Evolutionary conservation across 352 stramenopile species (phyloP).

Genomic region (Phytophthora capsici): DNA sequence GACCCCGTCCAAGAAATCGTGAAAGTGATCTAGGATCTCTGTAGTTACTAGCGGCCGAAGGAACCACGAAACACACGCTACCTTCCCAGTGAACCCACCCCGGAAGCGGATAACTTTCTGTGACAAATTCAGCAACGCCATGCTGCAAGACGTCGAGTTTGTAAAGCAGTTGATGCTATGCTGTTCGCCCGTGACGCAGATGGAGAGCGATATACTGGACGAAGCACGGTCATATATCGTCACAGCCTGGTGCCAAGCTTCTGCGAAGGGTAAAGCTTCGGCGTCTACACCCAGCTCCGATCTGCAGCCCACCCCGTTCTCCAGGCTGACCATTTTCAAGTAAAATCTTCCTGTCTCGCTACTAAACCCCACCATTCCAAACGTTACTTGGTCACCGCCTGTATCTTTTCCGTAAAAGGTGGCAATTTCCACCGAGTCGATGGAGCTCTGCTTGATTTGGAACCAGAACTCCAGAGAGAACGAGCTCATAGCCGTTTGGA

Average conservation of each 20-base stretch:
- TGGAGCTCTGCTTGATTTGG: slow-evolving; percentile 17
- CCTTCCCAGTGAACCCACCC: slow-evolving; percentile 45
- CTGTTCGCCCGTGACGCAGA: slow-evolving; percentile 31
- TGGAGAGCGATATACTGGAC: slow-evolving; percentile 46
- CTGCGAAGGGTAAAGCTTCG: slow-evolving; percentile 10
- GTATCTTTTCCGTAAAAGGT: slow-evolving; percentile 17
- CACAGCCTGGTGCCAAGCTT: slow-evolving; percentile 59
- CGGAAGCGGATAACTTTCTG: slow-evolving; percentile 40
- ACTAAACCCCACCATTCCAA: slow-evolving; percentile 24
- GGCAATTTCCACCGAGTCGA: slow-evolving; percentile 1
- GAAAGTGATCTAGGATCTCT: slow-evolving; percentile 71
- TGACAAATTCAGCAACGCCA: slow-evolving; percentile 43
- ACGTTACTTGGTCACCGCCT: slow-evolving; percentile 9
- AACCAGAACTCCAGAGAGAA: slow-evolving; percentile 80
- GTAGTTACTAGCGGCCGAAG: slow-evolving; percentile 36
- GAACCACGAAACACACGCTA: slow-evolving; percentile 70
- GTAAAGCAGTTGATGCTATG: slow-evolving; percentile 13
- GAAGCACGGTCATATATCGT: slow-evolving; percentile 61
- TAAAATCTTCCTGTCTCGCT: slow-evolving; percentile 16
- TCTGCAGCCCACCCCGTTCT: slow-evolving; percentile 20
- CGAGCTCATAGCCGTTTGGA: slow-evolving; percentile 53
- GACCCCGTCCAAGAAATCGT: slow-evolving; percentile 56
- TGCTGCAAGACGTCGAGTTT: slow-evolving; percentile 34
- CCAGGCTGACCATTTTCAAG: slow-evolving; percentile 41
- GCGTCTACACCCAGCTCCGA: slow-evolving; percentile 11